A percentile compares a stretch with the other conserved stretches of the same genome.
These are phyloP conservation scores for Cymbopogon flexuosus DNA, from an alignment of 202 grass and related monocot genomes.

Conservation along the genomic window DNA sequence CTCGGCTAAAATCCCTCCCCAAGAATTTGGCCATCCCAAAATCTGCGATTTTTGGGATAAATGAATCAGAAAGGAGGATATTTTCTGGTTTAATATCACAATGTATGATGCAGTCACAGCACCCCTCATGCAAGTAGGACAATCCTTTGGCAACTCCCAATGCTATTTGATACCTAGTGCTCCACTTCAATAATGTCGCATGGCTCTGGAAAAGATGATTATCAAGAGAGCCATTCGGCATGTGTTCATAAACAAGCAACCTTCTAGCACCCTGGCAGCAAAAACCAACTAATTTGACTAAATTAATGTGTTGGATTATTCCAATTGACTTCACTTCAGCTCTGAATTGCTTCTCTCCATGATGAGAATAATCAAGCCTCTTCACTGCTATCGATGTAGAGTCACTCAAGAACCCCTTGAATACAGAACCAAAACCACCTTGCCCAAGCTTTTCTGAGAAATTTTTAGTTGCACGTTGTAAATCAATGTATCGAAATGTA, in stretches of 20 bases:
- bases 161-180: background rate
- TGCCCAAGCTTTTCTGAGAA: background rate
- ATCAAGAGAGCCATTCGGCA: background rate
- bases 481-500: background rate
- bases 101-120: background rate
- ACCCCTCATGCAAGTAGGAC: background rate
- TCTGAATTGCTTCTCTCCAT: conserved; percentile 2
- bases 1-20: background rate
- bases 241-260: conserved; percentile 15
- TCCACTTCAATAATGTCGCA: background rate
- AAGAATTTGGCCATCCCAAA: conserved; percentile 6
- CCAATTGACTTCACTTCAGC: conserved; percentile 6
- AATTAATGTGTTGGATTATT: background rate
- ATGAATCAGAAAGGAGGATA: background rate
- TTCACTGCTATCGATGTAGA: background rate
- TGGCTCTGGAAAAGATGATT: background rate
- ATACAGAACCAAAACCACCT: background rate
- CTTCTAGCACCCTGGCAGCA: background rate
- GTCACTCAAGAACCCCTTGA: background rate
- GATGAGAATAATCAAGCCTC: background rate
- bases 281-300: conserved; percentile 3
- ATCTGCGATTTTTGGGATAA: background rate
- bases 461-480: background rate
- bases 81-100: conserved; percentile 7
- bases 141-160: background rate